Percentiles rank a stretch among this genome's conserved stretches.
These are phyloP conservation scores for Parathielavia appendiculata DNA, from an alignment of 495 filamentous ascomycete genomes.

Conservation along the genomic window DNA sequence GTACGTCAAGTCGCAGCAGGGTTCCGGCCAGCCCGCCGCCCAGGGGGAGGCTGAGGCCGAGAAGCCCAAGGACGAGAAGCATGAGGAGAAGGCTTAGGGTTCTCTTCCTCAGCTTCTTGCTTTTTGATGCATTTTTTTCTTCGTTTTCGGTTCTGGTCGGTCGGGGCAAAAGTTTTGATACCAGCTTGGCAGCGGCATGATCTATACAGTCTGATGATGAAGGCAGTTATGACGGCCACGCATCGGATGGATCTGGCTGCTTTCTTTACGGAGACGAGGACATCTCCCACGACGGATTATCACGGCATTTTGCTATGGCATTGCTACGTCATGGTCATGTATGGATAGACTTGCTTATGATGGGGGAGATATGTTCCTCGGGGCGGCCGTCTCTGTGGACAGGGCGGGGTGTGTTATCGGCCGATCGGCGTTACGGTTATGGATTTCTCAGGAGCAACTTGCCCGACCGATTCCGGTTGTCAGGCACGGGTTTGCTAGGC, in stretches of 20 bases:
- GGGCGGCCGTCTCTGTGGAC: conserved; percentile 23
- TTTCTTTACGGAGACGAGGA: conserved; percentile 22
- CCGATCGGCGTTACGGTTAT: conserved; percentile 31
- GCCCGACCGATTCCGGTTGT: conserved; percentile 16
- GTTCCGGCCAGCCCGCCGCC: conserved; percentile 1
- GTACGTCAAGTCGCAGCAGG: conserved; percentile 78
- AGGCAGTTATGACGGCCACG: conserved; percentile 10
- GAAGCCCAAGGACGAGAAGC: conserved; percentile 51
- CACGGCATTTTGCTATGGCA: conserved; percentile 31
- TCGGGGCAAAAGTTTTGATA: conserved; percentile 50
- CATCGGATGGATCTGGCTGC: conserved; percentile 23
- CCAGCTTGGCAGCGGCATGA: conserved; percentile 39
- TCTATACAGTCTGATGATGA: conserved; percentile 30
- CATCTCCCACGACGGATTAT: conserved; percentile 26
- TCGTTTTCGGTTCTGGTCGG: conserved; percentile 31
- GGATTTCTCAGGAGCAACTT: conserved; percentile 21
- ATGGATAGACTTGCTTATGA: conserved; percentile 30
- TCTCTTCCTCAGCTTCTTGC: conserved; percentile 19
- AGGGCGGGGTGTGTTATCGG: conserved; percentile 21
- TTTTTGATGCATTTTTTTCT: conserved; percentile 10
- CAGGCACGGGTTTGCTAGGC: conserved; percentile 15
- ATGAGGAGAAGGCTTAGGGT: conserved; percentile 52
- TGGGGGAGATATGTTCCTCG: conserved; percentile 22
- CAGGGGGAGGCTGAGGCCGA: conserved; percentile 40
- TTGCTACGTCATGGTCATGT: conserved; percentile 32